Evolutionary conservation across 768 basidiomycete species (phyloP).

Genomic region (Mycena polygramma): DNA sequence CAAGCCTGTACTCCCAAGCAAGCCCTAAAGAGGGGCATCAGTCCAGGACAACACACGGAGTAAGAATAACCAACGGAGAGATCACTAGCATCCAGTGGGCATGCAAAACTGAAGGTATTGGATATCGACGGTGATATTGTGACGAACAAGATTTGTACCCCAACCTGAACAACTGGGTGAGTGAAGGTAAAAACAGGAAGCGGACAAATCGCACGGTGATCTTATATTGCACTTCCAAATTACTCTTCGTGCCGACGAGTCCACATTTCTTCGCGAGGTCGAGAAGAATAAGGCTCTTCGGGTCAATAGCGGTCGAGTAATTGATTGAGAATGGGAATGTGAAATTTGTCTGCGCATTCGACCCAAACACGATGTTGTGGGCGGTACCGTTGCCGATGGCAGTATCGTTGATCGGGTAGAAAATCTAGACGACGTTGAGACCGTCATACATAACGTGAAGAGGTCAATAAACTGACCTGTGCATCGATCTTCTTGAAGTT

Average conservation of each 20-base stretch:
- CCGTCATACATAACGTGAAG: neutral
- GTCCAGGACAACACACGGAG: neutral
- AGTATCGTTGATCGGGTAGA: slow-evolving; percentile 78
- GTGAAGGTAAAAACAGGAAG: slow-evolving; percentile 19
- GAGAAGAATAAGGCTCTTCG: slow-evolving; percentile 64
- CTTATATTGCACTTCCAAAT: slow-evolving; percentile 74
- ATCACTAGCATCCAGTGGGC: slow-evolving; percentile 64
- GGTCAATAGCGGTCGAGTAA: slow-evolving; percentile 69
- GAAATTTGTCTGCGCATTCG: slow-evolving; percentile 72
- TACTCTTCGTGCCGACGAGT: slow-evolving; percentile 55
- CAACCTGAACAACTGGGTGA: slow-evolving; percentile 58
- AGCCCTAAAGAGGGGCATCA: neutral
- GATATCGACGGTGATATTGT: slow-evolving; percentile 76
- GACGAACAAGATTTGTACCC: slow-evolving; percentile 73
- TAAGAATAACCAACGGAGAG: slow-evolving; percentile 42
- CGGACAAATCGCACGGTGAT: slow-evolving; percentile 63
- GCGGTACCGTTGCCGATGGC: slow-evolving; percentile 72
- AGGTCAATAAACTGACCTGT: slow-evolving; percentile 54
- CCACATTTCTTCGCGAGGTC: slow-evolving; percentile 79
- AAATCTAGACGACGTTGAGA: slow-evolving; percentile 57
- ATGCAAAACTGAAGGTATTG: slow-evolving; percentile 71
- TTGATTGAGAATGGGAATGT: slow-evolving; percentile 81
- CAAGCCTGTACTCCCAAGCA: slow-evolving; percentile 17
- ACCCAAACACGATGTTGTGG: slow-evolving; percentile 59
- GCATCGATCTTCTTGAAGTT: slow-evolving; percentile 75